Conservation (phyloP, 257 asterid genomes). For the Eucommia ulmoides region DNA sequence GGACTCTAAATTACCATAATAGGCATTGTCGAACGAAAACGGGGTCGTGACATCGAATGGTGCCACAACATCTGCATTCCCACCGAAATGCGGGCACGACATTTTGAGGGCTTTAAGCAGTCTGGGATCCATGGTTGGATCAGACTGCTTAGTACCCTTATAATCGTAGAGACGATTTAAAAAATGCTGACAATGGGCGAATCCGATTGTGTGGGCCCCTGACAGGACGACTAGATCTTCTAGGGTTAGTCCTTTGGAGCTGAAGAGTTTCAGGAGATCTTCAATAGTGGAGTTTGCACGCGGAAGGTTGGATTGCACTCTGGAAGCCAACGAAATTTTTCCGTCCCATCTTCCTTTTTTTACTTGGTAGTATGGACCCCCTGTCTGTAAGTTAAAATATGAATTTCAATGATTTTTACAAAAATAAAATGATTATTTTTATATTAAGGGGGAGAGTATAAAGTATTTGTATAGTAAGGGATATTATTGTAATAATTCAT, state of each 20-base stretch:
- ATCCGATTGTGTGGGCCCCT: conserved; percentile 93
- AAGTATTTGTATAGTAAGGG: background rate
- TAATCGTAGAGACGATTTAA: conserved; percentile 52
- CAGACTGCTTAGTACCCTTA: conserved; percentile 51
- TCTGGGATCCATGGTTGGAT: conserved; percentile 54
- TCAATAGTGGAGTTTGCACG: conserved; percentile 53
- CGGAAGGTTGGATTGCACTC: conserved; percentile 63
- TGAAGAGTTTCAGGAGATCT: conserved; percentile 45
- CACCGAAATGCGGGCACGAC: conserved; percentile 83
- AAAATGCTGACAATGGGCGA: conserved; percentile 77
- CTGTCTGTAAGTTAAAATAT: conserved; percentile 39
- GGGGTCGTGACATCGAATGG: conserved; percentile 96
- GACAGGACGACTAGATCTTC: conserved; percentile 75
- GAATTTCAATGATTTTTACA: too few relatives aligned
- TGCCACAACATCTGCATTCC: conserved; percentile 58
- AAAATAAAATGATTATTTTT: too few relatives aligned
- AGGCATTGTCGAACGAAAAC: conserved; percentile 70
- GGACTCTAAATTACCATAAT: conserved; percentile 75
- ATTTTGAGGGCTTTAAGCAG: conserved; percentile 71
- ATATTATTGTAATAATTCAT: background rate
- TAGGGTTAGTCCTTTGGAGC: conserved; percentile 60
- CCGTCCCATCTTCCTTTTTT: conserved; percentile 99
- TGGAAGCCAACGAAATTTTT: conserved; percentile 55
- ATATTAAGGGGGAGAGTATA: too few relatives aligned
- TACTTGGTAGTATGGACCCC: conserved; percentile 88